A percentile compares a stretch with the other conserved stretches of the same genome.
These are phyloP conservation scores for Pythium monospermum DNA, from an alignment of 352 stramenopile genomes.

Conservation along the genomic window DNA sequence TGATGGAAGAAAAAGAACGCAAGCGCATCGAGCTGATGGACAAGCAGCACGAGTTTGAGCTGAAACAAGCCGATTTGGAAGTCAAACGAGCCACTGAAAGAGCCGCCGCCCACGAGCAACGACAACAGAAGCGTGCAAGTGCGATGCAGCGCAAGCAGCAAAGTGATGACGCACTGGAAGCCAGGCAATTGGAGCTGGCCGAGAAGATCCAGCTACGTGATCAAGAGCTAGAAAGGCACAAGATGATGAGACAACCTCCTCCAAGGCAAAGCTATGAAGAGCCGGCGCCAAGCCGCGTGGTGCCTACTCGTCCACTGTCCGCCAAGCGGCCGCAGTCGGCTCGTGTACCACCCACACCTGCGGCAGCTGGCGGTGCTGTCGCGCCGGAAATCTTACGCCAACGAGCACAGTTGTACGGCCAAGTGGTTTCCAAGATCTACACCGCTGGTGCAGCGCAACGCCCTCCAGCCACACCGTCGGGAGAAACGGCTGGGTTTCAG, in stretches of 20 bases:
- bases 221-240: slow-evolving; percentile 9
- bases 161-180: slow-evolving; percentile 15
- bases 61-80: background rate
- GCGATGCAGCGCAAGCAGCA: slow-evolving; percentile 11
- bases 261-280: background rate
- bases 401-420: slow-evolving; percentile 44
- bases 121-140: slow-evolving; percentile 11
- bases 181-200: slow-evolving; percentile 23
- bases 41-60: slow-evolving; percentile 12
- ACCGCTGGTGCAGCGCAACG: slow-evolving; percentile 15
- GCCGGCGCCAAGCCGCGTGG: slow-evolving; percentile 6
- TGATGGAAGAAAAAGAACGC: background rate
- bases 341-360: slow-evolving; percentile 9
- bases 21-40: slow-evolving; percentile 6
- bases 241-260: slow-evolving; percentile 1
- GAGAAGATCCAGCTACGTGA: slow-evolving; percentile 17
- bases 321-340: slow-evolving; percentile 25
- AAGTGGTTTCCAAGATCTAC: slow-evolving; percentile 49
- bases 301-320: background rate
- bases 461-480: background rate
- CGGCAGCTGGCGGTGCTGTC: background rate
- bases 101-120: background rate
- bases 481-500: background rate
- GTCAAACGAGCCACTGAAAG: background rate
- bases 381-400: slow-evolving; percentile 34